Evolutionary conservation across 2,329 filamentous ascomycete genomes (phyloP), one percentile per base, ranked within the genome.

Genomic region (Neofusicoccum sp.): DNA sequence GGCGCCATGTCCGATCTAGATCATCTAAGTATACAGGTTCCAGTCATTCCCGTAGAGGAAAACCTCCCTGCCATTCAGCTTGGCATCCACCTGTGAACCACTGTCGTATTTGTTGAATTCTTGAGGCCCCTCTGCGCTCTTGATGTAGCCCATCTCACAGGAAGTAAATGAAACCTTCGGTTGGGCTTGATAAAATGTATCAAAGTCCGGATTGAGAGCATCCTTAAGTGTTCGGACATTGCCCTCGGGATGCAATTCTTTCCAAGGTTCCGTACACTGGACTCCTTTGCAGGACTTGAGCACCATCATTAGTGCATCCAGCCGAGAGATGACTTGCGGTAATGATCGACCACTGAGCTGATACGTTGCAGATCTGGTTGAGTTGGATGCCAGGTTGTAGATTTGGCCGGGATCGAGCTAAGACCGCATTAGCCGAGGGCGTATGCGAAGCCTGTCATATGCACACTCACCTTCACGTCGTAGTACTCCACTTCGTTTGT

Each of bases 401-500:
- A 71, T 58, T 58, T 72, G 69, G 48, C 66, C 63, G 0, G 69
- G 68, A 14, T 59, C 56, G 24, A 33, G 38, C 43, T 54, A 9
- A 30, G 45, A 14, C 7, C n/a, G 6, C 20, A 5, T 11, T 5
- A 11, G 11, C 12, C 16, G 5, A n/a, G 31, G 3, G n/a, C n/a
- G n/a, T n/a, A n/a, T n/a, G n/a, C n/a, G n/a, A n/a, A n/a, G n/a
- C n/a, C n/a, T n/a, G n/a, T 34, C 8, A 48, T 31, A 34, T 24
- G n/a, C n/a, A n/a, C n/a, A 66, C 74, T 63, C 70, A 83, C 84
- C 67, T 77, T 81, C 40, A 88, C 67, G 63, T 89, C 80, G 68
- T 89, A 90, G 2, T 88, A 78, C 69, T 90, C 86, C 60, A 84
- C 82, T 67, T 89, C 86, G 56, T 85, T 85, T 12, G 75, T 87